These are phyloP conservation scores for Heracleum sosnowskyi DNA, from an alignment of 129 eudicot genomes.

Conservation along the genomic window DNA sequence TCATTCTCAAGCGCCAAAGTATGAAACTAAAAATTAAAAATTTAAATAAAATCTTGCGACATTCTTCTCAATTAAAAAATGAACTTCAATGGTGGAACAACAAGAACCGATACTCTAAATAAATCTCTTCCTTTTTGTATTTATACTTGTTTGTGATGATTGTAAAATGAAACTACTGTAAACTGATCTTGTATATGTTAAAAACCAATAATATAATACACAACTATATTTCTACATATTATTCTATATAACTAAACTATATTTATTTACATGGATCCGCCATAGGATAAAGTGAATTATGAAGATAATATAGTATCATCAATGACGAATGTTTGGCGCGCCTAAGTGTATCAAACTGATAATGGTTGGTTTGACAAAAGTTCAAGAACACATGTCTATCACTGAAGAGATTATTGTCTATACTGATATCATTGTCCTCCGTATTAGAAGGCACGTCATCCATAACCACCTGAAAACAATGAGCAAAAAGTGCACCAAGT, in stretches of 20 bases:
- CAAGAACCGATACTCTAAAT: neutral
- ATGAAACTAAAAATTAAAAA: no score
- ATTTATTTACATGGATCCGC: neutral
- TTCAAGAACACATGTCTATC: slow-evolving; percentile 58
- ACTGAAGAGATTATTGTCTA: slow-evolving; percentile 46
- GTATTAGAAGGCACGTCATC: slow-evolving; percentile 46
- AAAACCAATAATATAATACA: no score
- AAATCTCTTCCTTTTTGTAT: neutral
- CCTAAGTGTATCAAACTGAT: slow-evolving; percentile 66
- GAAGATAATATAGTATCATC: slow-evolving; percentile 82
- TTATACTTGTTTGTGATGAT: neutral
- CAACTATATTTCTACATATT: no score
- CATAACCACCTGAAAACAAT: slow-evolving; percentile 38
- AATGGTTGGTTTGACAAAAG: slow-evolving; percentile 61
- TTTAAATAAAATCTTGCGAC: no score
- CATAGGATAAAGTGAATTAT: slow-evolving; percentile 14
- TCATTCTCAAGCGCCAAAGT: no score
- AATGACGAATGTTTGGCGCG: slow-evolving; percentile 89
- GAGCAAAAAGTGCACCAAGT: neutral
- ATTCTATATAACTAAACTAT: neutral
- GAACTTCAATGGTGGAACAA: neutral
- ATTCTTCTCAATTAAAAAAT: no score
- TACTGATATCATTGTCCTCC: slow-evolving; percentile 48
- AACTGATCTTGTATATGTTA: no score
- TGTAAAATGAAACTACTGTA: neutral